phyloP scores from a whole-genome alignment of 176 grass and related monocot species.

The Cymbopogon citratus region DNA sequence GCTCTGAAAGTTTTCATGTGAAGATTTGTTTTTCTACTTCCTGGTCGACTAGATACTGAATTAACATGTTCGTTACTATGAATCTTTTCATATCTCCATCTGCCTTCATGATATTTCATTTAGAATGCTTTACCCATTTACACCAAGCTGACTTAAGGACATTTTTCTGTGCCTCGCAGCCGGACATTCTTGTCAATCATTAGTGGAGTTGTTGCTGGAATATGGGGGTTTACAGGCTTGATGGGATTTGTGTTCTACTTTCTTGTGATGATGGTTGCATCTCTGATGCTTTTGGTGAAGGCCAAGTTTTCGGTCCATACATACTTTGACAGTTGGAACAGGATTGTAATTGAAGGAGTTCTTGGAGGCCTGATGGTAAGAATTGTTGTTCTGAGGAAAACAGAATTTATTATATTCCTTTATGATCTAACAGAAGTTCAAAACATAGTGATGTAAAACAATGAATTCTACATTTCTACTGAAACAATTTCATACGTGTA shows the following conservation, averaged over 20 bases:
- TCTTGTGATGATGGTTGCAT: slow-evolving; percentile 61
- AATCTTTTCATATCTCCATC: background rate
- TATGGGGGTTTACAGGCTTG: slow-evolving; percentile 75
- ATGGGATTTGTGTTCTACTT: slow-evolving; percentile 82
- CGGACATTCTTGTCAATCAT: slow-evolving; percentile 89
- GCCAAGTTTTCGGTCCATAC: slow-evolving; percentile 61
- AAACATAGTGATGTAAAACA: background rate
- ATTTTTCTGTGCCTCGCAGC: slow-evolving; percentile 39
- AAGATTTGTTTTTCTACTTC: background rate
- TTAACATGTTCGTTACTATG: background rate
- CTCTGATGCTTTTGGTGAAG: slow-evolving; percentile 55
- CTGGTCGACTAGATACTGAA: background rate
- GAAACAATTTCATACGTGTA: background rate
- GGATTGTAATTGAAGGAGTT: slow-evolving; percentile 74
- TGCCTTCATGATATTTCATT: background rate
- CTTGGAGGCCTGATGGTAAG: slow-evolving; percentile 91
- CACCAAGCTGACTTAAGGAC: background rate
- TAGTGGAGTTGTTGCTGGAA: slow-evolving; percentile 83
- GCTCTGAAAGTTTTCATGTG: background rate
- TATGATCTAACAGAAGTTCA: background rate
- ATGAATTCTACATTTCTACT: background rate
- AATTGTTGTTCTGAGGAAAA: background rate
- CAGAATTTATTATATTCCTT: background rate
- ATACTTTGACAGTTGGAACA: slow-evolving; percentile 87
- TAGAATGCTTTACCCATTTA: background rate